Evolutionary conservation across 2,329 filamentous ascomycete species (phyloP), one percentile per base, ranked within the genome.

Genomic region (Sphaerostilbella broomeana): DNA sequence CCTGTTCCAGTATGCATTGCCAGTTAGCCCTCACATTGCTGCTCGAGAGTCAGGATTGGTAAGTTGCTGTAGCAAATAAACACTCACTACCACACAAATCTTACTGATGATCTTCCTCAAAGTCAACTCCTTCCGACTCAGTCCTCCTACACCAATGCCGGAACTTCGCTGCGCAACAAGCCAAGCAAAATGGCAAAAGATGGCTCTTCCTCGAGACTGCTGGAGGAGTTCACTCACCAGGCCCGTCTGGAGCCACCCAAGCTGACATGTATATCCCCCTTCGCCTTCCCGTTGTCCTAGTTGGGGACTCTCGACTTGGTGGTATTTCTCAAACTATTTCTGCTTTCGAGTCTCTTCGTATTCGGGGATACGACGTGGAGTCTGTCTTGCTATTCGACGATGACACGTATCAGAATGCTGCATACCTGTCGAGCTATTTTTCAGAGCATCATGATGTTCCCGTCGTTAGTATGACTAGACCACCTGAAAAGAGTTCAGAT

Each of bases 311-410:
- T 19, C 75, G 77, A 16, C 71, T 92, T 0, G 87, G 86, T 0
- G 87, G 87, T 0, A 92, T 94, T 40, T 85, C 82, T 0, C 74
- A 82, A 5, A 86, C 86, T 0, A 84, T 94, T 29, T 81, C 84
- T 0, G 84, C 87, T 0, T 89, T 79, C 48, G 86, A 94, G 60
- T 87, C 84, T 2, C 67, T 94, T 1, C 70, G 75, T 33, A 63
- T 90, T n/a, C 73, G 87, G 13, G 86, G 86, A 2, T 89, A 90
- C 50, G 82, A 90, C 47, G 68, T 94, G 7, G 75, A 81, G 43
- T 72, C 74, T 0, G 70, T 92, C 0, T 56, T 88, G 1, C 60
- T 90, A 9, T 89, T 94, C 52, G 62, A 74, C 10, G 74, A 86
- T 28, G 64, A 70, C 0, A 65, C 70, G 24, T 87, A 86, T 48